Evolutionary conservation across 306 rosid species (phyloP), one percentile per base, ranked within the genome.

Genomic region (Prunus campanulata): DNA sequence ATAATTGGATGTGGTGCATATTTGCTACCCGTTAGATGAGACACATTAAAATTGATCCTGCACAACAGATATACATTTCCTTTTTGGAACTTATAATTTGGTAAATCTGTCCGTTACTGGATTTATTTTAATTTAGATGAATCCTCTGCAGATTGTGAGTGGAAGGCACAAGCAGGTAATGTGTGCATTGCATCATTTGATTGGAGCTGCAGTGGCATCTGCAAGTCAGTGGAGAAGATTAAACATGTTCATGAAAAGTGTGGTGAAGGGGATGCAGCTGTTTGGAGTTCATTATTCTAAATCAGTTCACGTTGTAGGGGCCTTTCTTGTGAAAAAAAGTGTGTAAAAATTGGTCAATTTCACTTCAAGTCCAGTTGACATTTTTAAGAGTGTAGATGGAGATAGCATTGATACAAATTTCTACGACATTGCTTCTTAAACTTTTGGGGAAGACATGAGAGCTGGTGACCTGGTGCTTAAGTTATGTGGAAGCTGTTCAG

Each of bases 201-300:
- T 81, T 95, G 97, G 99, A 92, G 97, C 83, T 95, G 99, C 82
- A 95, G 99, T n/a, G 99, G 99, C 73, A 92, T 95, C 88, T 95
- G 99, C 89, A 92, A 95, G 74, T 95, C 99, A 14, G 99, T 95
- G 73, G 97, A 95, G 88, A 92, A 85, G 85, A 95, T 95, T 74
- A 95, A 95, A 80, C 79, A 46, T 78, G 99, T 95, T 20, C 97
- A 95, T 71, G 88, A 91, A n/a, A 95, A 85, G 70, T 95, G 99
- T 66, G 97, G 97, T 62, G 99, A 95, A 83, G 99, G 97, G 50
- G 93, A 85, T 71, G 97, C 83, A 64, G 97, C 97, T 25, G 86
- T 92, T 75, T 95, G 97, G 97, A 89, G 85, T 81, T 92, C 97
- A 8, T 72, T 89, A 77, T 64, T 88, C 79, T 95, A 85, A 79